phyloP scores from a whole-genome alignment of 2,329 filamentous ascomycete species.

The Mycosphaerella sp. region DNA sequence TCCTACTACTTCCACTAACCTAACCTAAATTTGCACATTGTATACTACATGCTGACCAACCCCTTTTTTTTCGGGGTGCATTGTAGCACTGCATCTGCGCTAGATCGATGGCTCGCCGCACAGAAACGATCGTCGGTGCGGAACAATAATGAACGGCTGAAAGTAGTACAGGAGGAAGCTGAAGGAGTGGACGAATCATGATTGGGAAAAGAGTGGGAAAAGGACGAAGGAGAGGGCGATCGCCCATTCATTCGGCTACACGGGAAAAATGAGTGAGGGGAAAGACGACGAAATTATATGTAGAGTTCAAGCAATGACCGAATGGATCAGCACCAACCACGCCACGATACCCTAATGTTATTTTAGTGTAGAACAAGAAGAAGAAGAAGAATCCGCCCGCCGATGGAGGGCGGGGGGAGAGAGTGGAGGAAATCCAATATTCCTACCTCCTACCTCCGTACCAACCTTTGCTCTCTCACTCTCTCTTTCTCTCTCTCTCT shows the following conservation, averaged over 20 bases:
- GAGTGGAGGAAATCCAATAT: too few relatives aligned
- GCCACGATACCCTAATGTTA: too few relatives aligned
- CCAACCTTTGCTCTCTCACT: too few relatives aligned
- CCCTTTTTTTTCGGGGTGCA: conserved; percentile 4
- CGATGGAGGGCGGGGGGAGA: too few relatives aligned
- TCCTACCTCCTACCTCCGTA: too few relatives aligned
- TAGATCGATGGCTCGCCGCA: conserved; percentile 26
- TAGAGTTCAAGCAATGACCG: too few relatives aligned
- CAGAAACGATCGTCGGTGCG: conserved; percentile 21
- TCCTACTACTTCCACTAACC: background rate
- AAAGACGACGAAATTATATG: too few relatives aligned
- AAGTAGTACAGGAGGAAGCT: conserved; percentile 26
- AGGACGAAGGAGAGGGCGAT: too few relatives aligned
- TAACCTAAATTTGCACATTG: background rate
- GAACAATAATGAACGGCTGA: conserved; percentile 20
- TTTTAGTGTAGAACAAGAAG: too few relatives aligned
- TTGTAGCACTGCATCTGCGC: conserved; percentile 21
- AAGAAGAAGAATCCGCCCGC: too few relatives aligned
- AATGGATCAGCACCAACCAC: too few relatives aligned
- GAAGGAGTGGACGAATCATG: conserved; percentile 8
- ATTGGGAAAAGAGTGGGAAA: background rate
- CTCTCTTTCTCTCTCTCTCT: too few relatives aligned
- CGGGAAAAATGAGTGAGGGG: background rate
- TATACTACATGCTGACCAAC: background rate
- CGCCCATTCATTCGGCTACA: background rate